Evolutionary conservation across 345 rosid genomes (phyloP).

Genomic region (Hibiscus syriacus): DNA sequence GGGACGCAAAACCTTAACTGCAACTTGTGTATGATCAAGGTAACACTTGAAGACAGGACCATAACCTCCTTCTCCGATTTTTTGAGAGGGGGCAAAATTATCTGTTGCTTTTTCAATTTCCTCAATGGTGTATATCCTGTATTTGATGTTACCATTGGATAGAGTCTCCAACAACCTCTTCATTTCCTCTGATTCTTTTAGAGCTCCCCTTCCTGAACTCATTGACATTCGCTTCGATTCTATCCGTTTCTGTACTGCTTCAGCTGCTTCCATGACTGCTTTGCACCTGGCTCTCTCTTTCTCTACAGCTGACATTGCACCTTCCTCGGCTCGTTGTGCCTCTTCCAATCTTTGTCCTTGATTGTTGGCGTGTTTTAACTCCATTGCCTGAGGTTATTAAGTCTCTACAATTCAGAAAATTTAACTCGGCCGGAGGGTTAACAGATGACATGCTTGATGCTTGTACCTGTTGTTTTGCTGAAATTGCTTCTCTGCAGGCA

Average conservation of each 20-base stretch:
- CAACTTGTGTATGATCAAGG: slow-evolving; percentile 81
- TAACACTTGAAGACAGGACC: slow-evolving; percentile 80
- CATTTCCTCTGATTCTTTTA: slow-evolving; percentile 44
- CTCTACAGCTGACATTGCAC: slow-evolving; percentile 43
- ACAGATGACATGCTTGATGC: background rate
- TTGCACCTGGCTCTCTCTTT: slow-evolving; percentile 52
- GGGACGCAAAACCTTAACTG: slow-evolving; percentile 81
- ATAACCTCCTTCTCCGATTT: slow-evolving; percentile 95
- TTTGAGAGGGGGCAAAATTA: slow-evolving; percentile 36
- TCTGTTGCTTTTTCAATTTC: slow-evolving; percentile 81
- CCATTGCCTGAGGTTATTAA: slow-evolving; percentile 46
- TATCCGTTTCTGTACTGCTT: slow-evolving; percentile 53
- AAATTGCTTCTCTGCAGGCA: slow-evolving; percentile 86
- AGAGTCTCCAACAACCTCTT: slow-evolving; percentile 24
- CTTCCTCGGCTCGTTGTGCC: slow-evolving; percentile 52
- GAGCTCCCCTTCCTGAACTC: slow-evolving; percentile 38
- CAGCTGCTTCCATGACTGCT: slow-evolving; percentile 67
- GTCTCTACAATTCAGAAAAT: background rate
- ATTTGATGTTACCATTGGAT: slow-evolving; percentile 32
- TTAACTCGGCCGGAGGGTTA: background rate
- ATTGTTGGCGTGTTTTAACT: slow-evolving; percentile 54
- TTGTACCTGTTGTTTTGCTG: slow-evolving; percentile 71
- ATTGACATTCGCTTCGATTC: slow-evolving; percentile 42
- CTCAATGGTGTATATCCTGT: slow-evolving; percentile 62
- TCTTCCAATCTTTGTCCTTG: slow-evolving; percentile 57